Base-by-base conservation (phyloP, 75 land plant species). In the Cryptomeria japonica region DNA sequence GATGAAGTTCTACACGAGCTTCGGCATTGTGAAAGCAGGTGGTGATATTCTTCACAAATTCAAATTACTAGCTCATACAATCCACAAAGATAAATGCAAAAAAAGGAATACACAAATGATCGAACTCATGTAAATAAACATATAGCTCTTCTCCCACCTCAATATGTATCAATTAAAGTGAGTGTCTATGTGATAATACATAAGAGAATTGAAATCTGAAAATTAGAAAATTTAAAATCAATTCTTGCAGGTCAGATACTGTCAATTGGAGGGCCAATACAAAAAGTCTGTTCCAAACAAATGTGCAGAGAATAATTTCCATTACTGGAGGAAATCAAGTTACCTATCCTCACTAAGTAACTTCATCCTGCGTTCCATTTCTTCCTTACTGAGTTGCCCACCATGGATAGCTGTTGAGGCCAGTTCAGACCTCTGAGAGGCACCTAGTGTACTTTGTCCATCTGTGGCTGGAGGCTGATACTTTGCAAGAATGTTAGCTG, bases 291-390 rank as follows among this genome's bases (percentile, higher is more conserved):
- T 18, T 0, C 36, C 34, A 32, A 85, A 64, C 1, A 25, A 64
- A 25, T 28, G 83, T 3, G 32, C 19, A 34, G 42, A 37, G 83
- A 36, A 80, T 28, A 28, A 25, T 64, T 64, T 28, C 31, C 8
- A 64, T 25, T 84, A 22, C 46, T 39, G n/a, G 85, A 44, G 16
- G 85, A 41, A 14, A 13, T 84, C 55, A 15, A 78, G n/a, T 64
- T 87, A 93, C 96, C 92, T 89, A 73, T 93, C 89, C 36, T 93
- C 93, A 82, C 58, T 85, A 38, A 95, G 85, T 28, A 93, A 85
- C 86, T 92, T 92, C 61, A 93, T 88, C 39, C 96, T 90, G 13
- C 84, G 95, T 78, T 92, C 93, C 91, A 93, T 89, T 84, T 93
- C 96, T 86, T 47, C 86, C 79, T 92, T 93, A 34, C 70, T 64